These are phyloP conservation scores for Chalciporus pseudorubinellus DNA, from an alignment of 768 basidiomycete genomes.

Conservation along the genomic window DNA sequence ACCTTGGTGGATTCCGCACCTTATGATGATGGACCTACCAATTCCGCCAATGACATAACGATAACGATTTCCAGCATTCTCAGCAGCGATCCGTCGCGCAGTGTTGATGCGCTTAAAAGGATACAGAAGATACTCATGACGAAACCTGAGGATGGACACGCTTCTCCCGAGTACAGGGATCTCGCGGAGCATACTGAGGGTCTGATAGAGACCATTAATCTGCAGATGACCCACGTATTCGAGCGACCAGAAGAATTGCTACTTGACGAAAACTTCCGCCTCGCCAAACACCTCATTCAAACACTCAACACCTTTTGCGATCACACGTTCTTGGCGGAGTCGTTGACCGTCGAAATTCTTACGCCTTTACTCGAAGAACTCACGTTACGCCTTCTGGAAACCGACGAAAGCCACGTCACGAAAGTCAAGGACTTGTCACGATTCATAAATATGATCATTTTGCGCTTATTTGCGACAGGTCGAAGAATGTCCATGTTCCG, in stretches of 20 bases:
- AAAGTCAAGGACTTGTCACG: slow-evolving; percentile 91
- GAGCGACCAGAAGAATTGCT: slow-evolving; percentile 74
- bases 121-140: slow-evolving; percentile 83
- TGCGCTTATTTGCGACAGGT: slow-evolving; percentile 89
- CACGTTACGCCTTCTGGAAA: slow-evolving; percentile 87
- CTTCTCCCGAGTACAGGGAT: slow-evolving; percentile 70
- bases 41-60: slow-evolving; percentile 57
- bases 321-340: slow-evolving; percentile 82
- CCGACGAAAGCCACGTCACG: slow-evolving; percentile 80
- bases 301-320: slow-evolving; percentile 95
- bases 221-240: slow-evolving; percentile 91
- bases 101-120: slow-evolving; percentile 92
- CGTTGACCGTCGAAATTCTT: slow-evolving; percentile 79
- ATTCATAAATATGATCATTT: slow-evolving; percentile 98
- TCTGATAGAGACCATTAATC: slow-evolving; percentile 84
- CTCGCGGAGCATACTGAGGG: slow-evolving; percentile 78
- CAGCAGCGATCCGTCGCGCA: slow-evolving; percentile 79
- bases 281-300: slow-evolving; percentile 97
- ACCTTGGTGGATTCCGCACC: slow-evolving; percentile 33
- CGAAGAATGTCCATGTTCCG: slow-evolving; percentile 88
- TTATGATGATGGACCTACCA: slow-evolving; percentile 17
- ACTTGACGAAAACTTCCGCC: slow-evolving; percentile 78
- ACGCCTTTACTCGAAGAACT: slow-evolving; percentile 89
- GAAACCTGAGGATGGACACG: slow-evolving; percentile 69
- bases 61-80: slow-evolving; percentile 86